Base-by-base conservation (phyloP, 1,139 yeast genomes). In the Candida labiduridarum region DNA sequence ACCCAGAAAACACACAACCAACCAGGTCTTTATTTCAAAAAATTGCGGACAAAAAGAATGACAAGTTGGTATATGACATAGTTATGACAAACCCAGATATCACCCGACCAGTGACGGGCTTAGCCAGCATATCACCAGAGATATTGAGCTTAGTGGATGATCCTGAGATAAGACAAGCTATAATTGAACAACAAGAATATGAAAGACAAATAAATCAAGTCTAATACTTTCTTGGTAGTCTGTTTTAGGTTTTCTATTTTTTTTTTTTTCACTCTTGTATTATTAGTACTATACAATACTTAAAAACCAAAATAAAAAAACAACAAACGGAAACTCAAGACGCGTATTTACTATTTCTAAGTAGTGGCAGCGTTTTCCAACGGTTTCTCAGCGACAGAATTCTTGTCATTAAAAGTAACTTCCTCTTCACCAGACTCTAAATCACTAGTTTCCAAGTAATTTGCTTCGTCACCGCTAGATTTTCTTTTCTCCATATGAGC, bases 1-100 rank as follows among this genome's bases (percentile, higher is more conserved):
- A 80, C 43, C 97, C 97, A 0, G 63, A 61, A n/a, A 71, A 76
- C 7, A 86, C 96, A 2, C 98, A 94, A 67, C 89, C 98, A 0
- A 72, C 80, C 0, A 61, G 66, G 49, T 64, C 78, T 2, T 61
- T 54, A 44, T 12, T 49, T 27, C 27, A 39, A 10, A 50, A 48
- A 16, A 55, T 74, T 12, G 10, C 18, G 1, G 61, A 60, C 1
- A 53, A 53, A n/a, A 47, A 55, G 4, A 38, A 48, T 19, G 49
- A 51, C 12, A 46, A 59, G 2, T 55, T 86, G 22, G 64, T 68
- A 1, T 77, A 82, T 52, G 85, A 84, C 44, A 80, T 89, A 0
- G 67, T 69, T 12, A 54, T 46, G 45, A 22, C 43, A 7, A 34
- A 44, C 25, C 45, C 41, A 10, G 48, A 55, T 48, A n/a, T 55